Conservation (phyloP, 1,284 basidiomycete genomes). For the Fomitopsis schrenkii region DNA sequence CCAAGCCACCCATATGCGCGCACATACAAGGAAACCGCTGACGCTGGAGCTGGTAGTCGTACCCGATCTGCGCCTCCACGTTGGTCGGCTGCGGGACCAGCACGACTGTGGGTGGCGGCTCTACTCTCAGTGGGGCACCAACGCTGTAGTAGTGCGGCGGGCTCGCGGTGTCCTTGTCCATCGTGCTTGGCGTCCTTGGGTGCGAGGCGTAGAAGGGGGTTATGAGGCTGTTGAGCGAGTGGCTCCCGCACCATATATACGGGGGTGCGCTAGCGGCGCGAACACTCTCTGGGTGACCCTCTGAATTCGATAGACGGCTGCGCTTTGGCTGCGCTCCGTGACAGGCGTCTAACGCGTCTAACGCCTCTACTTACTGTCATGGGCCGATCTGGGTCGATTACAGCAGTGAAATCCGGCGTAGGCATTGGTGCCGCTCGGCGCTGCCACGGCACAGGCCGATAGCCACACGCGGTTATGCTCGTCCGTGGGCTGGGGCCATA, state of each 20-base stretch:
- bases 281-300: too few species aligned
- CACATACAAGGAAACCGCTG: background rate
- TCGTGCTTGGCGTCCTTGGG: background rate
- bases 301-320: too few species aligned
- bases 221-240: background rate
- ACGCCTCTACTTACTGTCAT: too few species aligned
- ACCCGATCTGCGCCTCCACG: background rate
- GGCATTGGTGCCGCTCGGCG: background rate
- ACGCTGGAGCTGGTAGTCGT: constrained; percentile 1
- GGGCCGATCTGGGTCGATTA: background rate
- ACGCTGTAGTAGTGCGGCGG: background rate
- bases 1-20: background rate
- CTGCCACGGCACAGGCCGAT: background rate
- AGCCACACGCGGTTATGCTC: background rate
- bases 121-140: background rate
- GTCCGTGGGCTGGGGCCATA: too few species aligned
- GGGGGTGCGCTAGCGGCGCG: too few species aligned
- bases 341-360: too few species aligned
- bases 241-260: background rate
- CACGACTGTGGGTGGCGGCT: background rate
- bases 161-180: background rate
- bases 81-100: background rate
- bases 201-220: background rate
- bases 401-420: background rate
- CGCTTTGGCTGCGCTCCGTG: too few species aligned